Conservation (phyloP, 2,329 filamentous ascomycete genomes). For the Nigrospora sphaerica region DNA sequence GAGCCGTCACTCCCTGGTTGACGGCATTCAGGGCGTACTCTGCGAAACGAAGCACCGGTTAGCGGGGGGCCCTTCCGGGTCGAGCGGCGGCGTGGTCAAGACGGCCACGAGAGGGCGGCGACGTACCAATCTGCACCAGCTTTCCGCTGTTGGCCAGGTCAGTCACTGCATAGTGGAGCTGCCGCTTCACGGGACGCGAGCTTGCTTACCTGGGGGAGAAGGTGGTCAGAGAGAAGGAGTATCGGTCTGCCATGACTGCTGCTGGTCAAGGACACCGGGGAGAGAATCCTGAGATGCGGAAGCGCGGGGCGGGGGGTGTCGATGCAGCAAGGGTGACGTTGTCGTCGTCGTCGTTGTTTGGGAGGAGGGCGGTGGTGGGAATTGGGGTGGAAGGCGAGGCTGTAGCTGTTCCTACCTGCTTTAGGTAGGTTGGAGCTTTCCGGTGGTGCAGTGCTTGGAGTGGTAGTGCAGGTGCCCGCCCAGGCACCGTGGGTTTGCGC, state of each 20-base stretch:
- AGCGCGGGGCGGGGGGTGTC: not conserved
- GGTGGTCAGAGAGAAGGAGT: conserved; percentile 98
- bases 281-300: conserved; percentile 3
- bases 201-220: conserved; percentile 95
- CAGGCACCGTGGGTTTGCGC: conserved; percentile 21
- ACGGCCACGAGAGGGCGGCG: not conserved
- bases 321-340: not conserved
- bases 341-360: conserved; percentile 2
- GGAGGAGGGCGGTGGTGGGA: not conserved
- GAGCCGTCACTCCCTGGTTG: conserved; percentile 96
- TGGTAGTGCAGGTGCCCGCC: conserved; percentile 8
- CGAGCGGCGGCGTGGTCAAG: not conserved
- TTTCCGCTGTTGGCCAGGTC: conserved; percentile 66
- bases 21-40: conserved; percentile 99
- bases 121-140: conserved; percentile 91
- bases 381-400: conserved; percentile 4
- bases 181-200: conserved; percentile 14
- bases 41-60: conserved; percentile 28
- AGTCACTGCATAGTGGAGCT: conserved; percentile 3
- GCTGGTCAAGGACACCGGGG: conserved; percentile 7
- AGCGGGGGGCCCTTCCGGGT: conserved; percentile 3
- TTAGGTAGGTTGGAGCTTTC: not conserved
- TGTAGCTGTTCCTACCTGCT: not conserved
- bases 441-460: conserved; percentile 2
- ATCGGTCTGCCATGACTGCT: conserved; percentile 83